Evolutionary conservation across 495 filamentous ascomycete genomes (phyloP), one percentile per base, ranked within the genome.

Genomic region (Amniculicola lignicola): DNA sequence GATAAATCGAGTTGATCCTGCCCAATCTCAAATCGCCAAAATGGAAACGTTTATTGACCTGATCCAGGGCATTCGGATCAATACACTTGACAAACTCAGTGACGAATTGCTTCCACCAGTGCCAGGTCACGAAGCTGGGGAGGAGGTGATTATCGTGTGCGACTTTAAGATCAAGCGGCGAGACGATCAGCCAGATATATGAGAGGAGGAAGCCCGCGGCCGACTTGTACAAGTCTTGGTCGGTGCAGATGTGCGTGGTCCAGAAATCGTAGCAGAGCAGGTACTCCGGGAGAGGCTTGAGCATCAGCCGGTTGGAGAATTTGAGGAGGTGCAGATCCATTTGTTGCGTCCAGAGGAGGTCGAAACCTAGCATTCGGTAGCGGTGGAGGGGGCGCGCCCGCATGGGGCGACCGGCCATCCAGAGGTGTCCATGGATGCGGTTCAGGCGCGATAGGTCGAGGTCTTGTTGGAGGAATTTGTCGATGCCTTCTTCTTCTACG

Each of bases 1-100:
- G 59, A 51, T 69, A 69, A 37, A 67, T 61, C 1, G 46, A 44
- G 31, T 67, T 69, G 23, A 69, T 56, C 11, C 67, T 23, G 16
- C 55, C 53, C 0, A 70, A 46, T 15, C 65, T 56, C 22, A 70
- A 46, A 29, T 70, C 67, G 24, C 67, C 67, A 44, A 68, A 70
- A n/a, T 55, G 43, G 41, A 57, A 70, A 1, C 65, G 65, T 35
- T 58, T 33, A 39, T 68, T 68, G 28, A 70, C 62, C 12, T 56
- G 45, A 24, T 64, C 51, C 3, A 64, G 56, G 3, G 46, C 4
- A 27, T 60, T 52, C 15, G 56, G 41, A 33, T 64, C 61, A 16
- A 64, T 37, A 18, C 52, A 37, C 9, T 19, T 5, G 19, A 14
- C 31, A 27, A 64, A 59, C 31, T 56, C 45, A 0, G n/a, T 48